phyloP scores from a whole-genome alignment of 495 filamentous ascomycete genomes.

The Aspergillus campestris region DNA sequence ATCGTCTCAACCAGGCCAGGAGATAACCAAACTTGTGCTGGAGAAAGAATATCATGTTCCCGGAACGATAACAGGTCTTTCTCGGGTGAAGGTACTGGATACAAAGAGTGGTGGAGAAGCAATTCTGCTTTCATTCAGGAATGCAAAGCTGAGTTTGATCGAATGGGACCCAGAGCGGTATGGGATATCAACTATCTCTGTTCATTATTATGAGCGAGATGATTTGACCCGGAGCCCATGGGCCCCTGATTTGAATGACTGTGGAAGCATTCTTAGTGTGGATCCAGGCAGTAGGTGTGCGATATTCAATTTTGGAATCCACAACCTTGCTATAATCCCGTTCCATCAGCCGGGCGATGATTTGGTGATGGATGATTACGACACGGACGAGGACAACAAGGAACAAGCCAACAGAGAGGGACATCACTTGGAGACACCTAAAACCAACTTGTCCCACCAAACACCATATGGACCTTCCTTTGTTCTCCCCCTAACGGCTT shows the following conservation, averaged over 20 bases:
- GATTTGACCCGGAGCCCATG: conserved; percentile 70
- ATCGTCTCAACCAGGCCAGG: conserved; percentile 19
- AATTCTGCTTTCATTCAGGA: conserved; percentile 74
- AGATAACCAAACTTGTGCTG: conserved; percentile 70
- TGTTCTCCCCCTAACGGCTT: conserved; percentile 71
- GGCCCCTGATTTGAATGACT: conserved; percentile 58
- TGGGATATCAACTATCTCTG: conserved; percentile 75
- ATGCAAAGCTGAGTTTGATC: conserved; percentile 86
- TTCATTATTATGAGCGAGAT: conserved; percentile 97
- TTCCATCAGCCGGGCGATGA: conserved; percentile 82
- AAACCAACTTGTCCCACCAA: conserved; percentile 48
- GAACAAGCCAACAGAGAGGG: conserved; percentile 14
- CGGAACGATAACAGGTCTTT: conserved; percentile 76
- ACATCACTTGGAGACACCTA: conserved; percentile 25
- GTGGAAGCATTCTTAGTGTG: conserved; percentile 70
- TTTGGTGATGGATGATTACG: conserved; percentile 84
- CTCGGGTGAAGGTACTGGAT: conserved; percentile 58
- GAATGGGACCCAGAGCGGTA: conserved; percentile 85
- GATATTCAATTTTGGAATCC: conserved; percentile 79
- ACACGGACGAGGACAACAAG: conserved; percentile 62
- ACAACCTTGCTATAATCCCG: conserved; percentile 86
- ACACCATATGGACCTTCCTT: conserved; percentile 88
- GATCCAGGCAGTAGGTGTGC: conserved; percentile 92
- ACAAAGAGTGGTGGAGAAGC: conserved; percentile 75
- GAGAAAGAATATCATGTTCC: conserved; percentile 73